Percentiles rank a stretch among this genome's conserved stretches.
Conservation (phyloP, 1,139 yeast genomes). For the Yamadazyma mexicana region DNA sequence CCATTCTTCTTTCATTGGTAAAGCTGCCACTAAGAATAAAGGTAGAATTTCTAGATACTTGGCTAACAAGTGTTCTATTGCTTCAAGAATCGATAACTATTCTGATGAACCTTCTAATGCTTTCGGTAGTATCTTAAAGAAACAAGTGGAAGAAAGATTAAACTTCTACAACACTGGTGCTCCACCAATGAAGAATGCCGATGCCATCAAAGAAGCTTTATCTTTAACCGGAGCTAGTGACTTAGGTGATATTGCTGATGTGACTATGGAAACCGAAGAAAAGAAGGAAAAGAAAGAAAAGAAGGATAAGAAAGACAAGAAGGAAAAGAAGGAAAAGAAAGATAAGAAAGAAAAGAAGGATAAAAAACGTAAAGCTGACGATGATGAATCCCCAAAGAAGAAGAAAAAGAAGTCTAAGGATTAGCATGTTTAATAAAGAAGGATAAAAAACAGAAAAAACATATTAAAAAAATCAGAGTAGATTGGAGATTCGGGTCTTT, state of each 20-base stretch:
- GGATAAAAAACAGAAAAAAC: too few species aligned
- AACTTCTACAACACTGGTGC: conserved; percentile 95
- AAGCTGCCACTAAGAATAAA: conserved; percentile 95
- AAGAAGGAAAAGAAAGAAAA: conserved; percentile 50
- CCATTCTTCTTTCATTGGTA: conserved; percentile 97
- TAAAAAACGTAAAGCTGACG: conserved; percentile 54
- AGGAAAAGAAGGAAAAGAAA: conserved; percentile 55
- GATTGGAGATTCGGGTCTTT: background rate
- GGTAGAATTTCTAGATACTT: conserved; percentile 98
- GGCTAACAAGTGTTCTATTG: conserved; percentile 98
- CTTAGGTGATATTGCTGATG: conserved; percentile 26
- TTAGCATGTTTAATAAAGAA: conserved; percentile 14
- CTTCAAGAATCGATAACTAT: conserved; percentile 96
- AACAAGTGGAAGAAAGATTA: conserved; percentile 97
- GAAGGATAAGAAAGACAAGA: conserved; percentile 56
- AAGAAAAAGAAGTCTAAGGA: conserved; percentile 53
- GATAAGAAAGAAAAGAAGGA: conserved; percentile 54
- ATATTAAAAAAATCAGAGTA: conserved; percentile 4
- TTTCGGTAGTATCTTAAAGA: conserved; percentile 87
- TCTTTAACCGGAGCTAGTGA: conserved; percentile 53
- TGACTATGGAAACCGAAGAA: conserved; percentile 30
- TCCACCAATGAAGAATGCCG: conserved; percentile 93
- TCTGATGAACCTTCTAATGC: conserved; percentile 82
- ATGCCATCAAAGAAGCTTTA: conserved; percentile 90
- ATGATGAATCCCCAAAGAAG: conserved; percentile 44